Evolutionary conservation across 768 basidiomycete species (phyloP), one percentile per base, ranked within the genome.

Genomic region (Auricularia auricula-judae): DNA sequence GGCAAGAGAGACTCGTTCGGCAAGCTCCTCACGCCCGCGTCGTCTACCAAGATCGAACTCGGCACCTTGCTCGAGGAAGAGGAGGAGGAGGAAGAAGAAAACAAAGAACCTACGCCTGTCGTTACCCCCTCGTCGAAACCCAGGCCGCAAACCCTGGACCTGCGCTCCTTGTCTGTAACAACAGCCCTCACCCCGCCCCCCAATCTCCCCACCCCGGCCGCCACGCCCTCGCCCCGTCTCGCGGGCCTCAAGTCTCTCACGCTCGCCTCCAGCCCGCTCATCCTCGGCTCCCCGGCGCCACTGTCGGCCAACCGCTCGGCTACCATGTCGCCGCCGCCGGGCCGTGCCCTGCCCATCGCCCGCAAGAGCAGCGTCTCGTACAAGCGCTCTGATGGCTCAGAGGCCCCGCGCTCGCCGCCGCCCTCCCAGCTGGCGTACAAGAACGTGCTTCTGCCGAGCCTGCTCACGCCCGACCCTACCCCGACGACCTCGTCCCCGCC

Each of bases 31-130:
- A 77, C 79, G 16, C 68, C 82, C 18, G 80, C 86, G 2, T 82
- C 84, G 0, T 82, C 83, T 11, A 80, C 85, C 62, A 91, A 90
- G 72, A 91, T 92, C 72, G 83, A 87, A 68, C 80, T 93, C 11
- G 82, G 84, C 65, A 92, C 91, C 18, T 79, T 93, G 35, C 76
- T 93, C 36, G 91, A 92, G 70, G 92, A 91, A 62, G 91, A 94
- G 61, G 92, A 92, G 51, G 91, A 93, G 33, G 88, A 88, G 3
- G 74, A 74, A 33, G 64, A 67, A 1, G 73, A 69, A 29, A 51
- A 51, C 47, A 51, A 12, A 5, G 18, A 51, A 36, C 36, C 64
- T 51, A 12, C 63, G 29, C n/a, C 63, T 12, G 36, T 56, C 63
- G 51, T 64, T 8, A 64, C 61, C 33, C 51, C 36, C 43, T 71